These are phyloP conservation scores for Dipodascus geniculatus DNA, from an alignment of 805 yeast species.

Conservation along the genomic window DNA sequence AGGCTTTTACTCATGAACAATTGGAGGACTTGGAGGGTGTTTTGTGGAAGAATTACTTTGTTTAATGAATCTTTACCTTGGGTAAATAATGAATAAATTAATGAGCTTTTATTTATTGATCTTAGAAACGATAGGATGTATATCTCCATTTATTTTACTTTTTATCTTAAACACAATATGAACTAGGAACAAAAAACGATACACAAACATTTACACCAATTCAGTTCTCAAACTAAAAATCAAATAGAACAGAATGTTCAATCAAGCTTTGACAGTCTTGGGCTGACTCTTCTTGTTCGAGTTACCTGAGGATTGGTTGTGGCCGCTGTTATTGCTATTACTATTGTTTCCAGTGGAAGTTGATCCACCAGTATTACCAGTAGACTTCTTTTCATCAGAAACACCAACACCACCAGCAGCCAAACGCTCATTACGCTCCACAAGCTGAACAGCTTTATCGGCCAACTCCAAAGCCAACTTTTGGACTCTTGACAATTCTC, in stretches of 20 bases:
- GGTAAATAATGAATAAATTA: background rate
- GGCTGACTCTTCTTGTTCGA: background rate
- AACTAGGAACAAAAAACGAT: background rate
- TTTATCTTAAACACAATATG: background rate
- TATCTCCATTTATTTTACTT: background rate
- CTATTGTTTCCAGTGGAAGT: background rate
- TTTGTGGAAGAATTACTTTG: slow-evolving; percentile 82
- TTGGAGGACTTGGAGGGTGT: slow-evolving; percentile 91
- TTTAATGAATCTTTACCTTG: slow-evolving; percentile 33
- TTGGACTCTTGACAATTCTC: slow-evolving; percentile 75
- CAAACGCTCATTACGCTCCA: slow-evolving; percentile 77
- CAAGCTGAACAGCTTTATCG: slow-evolving; percentile 64
- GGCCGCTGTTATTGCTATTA: slow-evolving; percentile 4
- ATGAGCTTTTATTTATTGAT: background rate
- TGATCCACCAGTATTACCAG: background rate
- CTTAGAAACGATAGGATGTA: no score
- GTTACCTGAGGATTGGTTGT: slow-evolving; percentile 2
- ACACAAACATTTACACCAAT: background rate
- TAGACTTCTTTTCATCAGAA: slow-evolving; percentile 10
- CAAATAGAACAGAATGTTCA: background rate
- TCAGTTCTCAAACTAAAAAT: background rate
- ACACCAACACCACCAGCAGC: slow-evolving; percentile 61
- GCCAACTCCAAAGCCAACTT: slow-evolving; percentile 75
- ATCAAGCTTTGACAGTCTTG: background rate
- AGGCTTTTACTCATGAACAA: slow-evolving; percentile 63